Percentiles rank a stretch among this genome's conserved stretches.
Conservation (phyloP, 1,139 yeast species). For the Taphrina communis region DNA sequence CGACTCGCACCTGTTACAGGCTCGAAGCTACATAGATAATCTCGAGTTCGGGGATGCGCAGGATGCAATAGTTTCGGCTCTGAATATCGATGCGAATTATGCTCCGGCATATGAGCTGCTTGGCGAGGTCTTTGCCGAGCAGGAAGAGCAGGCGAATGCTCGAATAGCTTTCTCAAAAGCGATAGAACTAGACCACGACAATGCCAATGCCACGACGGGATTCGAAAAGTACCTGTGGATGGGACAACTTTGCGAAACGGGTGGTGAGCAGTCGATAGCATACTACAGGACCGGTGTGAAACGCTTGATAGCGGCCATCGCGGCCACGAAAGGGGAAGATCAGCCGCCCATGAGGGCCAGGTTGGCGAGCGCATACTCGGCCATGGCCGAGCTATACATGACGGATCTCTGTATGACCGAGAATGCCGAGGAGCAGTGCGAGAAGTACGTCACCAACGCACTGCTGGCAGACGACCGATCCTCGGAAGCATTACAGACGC, state of each 20-base stretch:
- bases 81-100: conserved; percentile 23
- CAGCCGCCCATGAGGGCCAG: conserved; percentile 58
- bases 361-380: conserved; percentile 75
- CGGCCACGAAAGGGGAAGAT: conserved; percentile 47
- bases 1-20: conserved; percentile 24
- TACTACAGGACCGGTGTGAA: conserved; percentile 69
- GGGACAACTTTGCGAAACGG: conserved; percentile 75
- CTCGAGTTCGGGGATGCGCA: conserved; percentile 31
- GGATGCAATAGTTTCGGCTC: conserved; percentile 26
- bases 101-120: conserved; percentile 39
- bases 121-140: conserved; percentile 40
- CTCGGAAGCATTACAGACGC: conserved; percentile 80
- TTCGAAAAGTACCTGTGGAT: conserved; percentile 83
- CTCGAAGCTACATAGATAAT: conserved; percentile 23
- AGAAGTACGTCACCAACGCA: conserved; percentile 70
- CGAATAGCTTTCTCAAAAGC: conserved; percentile 40
- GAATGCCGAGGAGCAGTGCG: conserved; percentile 83
- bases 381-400: conserved; percentile 97
- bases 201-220: conserved; percentile 47
- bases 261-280: conserved; percentile 77
- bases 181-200: conserved; percentile 61
- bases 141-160: conserved; percentile 35
- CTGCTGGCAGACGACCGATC: conserved; percentile 64
- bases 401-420: conserved; percentile 96
- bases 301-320: conserved; percentile 55